Base-by-base conservation (phyloP, 2,329 filamentous ascomycete genomes). In the Penicillium occitanis region DNA sequence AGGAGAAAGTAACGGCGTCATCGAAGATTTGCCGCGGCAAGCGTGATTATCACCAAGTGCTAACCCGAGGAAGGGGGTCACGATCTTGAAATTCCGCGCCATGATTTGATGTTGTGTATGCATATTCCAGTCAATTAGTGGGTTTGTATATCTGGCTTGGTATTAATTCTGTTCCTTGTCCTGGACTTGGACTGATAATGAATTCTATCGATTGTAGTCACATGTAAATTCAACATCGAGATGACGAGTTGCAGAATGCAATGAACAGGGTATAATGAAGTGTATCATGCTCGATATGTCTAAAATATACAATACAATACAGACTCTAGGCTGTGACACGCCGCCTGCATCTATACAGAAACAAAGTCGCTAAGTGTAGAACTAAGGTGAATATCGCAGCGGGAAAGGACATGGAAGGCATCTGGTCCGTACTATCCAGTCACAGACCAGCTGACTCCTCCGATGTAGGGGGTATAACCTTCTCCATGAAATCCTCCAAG, bases 401-500 rank as follows among this genome's bases (percentile, higher is more conserved):
- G 11, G 50, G 8, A 6, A 30, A 17, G 28, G 42, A 48, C 13
- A 8, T 25, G 33, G 25, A 33, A 44, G 33, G 55, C 55, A 42
- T 59, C 13, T 33, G 46, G 13, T 33, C 58, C 17, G 46, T n/a
- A 48, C 64, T 66, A 67, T 69, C 69, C 67, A 78, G 73, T 79
- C 76, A 79, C 71, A 78, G 71, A 5, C 74, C 75, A 19, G 76
- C 72, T 19, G 72, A 42, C 28, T 66, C 60, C 50, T 70, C 69
- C 8, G 78, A 81, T 53, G 84, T 73, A 2, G 81, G 71, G 3
- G 86, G 84, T 60, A 89, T 79, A 22, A 80, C 75, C 70, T 83
- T 79, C 59, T 81, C 80, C 60, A 90, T 78, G 74, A 87, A 90
- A 50, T 78, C 77, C 79, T 95, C 92, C 19, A 97, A 82, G 71